Evolutionary conservation across 2,329 filamentous ascomycete species (phyloP).

Genomic region (Akanthomyces uredinophilus): DNA sequence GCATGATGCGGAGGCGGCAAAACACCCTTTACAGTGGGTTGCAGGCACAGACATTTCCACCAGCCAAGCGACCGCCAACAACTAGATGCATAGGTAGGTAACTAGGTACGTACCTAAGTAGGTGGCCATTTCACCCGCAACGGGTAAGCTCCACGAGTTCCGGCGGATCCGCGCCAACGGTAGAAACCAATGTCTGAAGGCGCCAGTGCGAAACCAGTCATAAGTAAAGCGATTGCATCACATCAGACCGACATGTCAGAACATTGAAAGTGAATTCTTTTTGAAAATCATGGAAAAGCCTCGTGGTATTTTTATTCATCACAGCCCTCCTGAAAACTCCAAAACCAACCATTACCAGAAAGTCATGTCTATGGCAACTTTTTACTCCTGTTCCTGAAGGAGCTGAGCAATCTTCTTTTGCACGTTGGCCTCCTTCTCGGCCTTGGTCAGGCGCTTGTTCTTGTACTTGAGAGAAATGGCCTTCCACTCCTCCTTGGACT

Average conservation of each 20-base stretch:
- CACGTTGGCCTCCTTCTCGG: conserved; percentile 75
- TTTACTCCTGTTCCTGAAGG: conserved; percentile 44
- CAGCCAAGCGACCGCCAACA: too few species aligned
- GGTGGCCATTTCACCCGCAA: too few species aligned
- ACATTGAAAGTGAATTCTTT: not conserved
- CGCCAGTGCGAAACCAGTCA: not conserved
- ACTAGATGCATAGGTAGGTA: too few species aligned
- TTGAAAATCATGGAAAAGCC: conserved; percentile 14
- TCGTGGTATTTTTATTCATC: conserved; percentile 30
- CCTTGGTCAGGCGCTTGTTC: conserved; percentile 71
- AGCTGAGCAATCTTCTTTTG: conserved; percentile 88
- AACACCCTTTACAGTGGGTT: too few species aligned
- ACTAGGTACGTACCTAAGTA: too few species aligned
- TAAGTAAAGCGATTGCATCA: not conserved
- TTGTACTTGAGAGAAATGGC: conserved; percentile 88
- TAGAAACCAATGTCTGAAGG: not conserved
- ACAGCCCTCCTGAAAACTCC: conserved; percentile 34
- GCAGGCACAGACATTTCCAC: too few species aligned
- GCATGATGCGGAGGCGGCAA: not conserved
- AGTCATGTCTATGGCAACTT: conserved; percentile 23
- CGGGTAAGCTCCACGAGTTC: too few species aligned
- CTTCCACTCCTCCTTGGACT: conserved; percentile 98
- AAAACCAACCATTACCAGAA: conserved; percentile 29
- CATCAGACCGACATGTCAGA: not conserved
- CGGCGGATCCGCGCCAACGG: too few species aligned